Percentiles rank a stretch among this genome's conserved stretches.
These are phyloP conservation scores for Colletotrichum sp. DNA, from an alignment of 2,329 filamentous ascomycete genomes.

Conservation along the genomic window DNA sequence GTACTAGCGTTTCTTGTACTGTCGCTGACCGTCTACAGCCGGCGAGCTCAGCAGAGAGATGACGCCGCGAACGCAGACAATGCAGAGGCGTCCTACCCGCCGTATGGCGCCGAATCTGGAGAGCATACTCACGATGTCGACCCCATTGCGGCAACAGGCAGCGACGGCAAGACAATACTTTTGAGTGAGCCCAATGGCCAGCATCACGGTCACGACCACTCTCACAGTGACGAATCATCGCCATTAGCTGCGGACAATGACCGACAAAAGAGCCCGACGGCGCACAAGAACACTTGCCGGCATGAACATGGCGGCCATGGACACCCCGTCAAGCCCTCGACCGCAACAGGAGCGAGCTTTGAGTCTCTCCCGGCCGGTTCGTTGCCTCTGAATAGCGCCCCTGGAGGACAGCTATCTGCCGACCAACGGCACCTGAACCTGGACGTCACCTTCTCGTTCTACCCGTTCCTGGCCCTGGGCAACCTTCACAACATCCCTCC, in stretches of 20 bases:
- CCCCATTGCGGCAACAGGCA: constrained; percentile 31
- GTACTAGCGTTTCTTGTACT: neutral
- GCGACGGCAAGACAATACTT: constrained; percentile 25
- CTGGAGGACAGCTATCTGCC: constrained; percentile 24
- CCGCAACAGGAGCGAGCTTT: constrained; percentile 6
- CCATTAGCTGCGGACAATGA: neutral
- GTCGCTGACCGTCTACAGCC: constrained; percentile 22
- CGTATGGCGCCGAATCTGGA: constrained; percentile 29
- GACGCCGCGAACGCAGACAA: constrained; percentile 30
- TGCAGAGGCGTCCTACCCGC: constrained; percentile 31
- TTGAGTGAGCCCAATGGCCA: neutral
- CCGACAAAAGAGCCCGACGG: neutral
- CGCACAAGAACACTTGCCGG: neutral
- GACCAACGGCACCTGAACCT: constrained; percentile 32
- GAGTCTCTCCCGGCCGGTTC: neutral
- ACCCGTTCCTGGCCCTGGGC: constrained; percentile 45
- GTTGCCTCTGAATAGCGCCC: neutral
- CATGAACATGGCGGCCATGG: neutral
- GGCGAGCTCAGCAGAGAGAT: constrained; percentile 30
- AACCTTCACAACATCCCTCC: constrained; percentile 38
- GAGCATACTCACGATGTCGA: constrained; percentile 29
- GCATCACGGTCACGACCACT: neutral
- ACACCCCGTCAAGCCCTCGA: neutral
- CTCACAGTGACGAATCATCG: neutral
- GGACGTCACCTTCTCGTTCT: constrained; percentile 46